phyloP scores from a whole-genome alignment of 2,329 filamentous ascomycete genomes.

The Ophiocordyceps camponoti-leonardi region DNA sequence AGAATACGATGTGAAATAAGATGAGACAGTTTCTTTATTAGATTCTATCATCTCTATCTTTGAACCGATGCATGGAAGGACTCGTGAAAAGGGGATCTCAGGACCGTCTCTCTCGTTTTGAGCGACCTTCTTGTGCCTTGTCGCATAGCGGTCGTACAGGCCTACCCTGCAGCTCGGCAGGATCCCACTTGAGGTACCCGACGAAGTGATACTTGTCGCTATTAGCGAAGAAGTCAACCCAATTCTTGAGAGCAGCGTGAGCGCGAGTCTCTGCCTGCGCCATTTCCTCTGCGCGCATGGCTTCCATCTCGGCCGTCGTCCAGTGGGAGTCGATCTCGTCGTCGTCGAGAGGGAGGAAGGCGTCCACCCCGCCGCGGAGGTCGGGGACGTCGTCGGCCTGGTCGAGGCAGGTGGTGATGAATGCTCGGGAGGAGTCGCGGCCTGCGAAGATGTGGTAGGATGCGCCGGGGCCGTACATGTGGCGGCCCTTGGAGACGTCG shows the following conservation, averaged over 20 bases:
- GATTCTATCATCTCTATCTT: too few species aligned
- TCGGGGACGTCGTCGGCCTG: conserved; percentile 65
- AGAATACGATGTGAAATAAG: too few species aligned
- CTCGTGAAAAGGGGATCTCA: neutral
- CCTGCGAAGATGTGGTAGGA: conserved; percentile 79
- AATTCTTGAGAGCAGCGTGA: conserved; percentile 53
- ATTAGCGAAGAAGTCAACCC: conserved; percentile 68
- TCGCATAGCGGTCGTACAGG: conserved; percentile 52
- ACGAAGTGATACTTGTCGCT: conserved; percentile 69
- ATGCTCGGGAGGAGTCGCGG: conserved; percentile 70
- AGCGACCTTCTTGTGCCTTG: conserved; percentile 41
- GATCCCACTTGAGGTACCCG: conserved; percentile 51
- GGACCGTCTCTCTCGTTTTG: conserved; percentile 22
- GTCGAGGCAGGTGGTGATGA: conserved; percentile 82
- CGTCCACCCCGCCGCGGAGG: conserved; percentile 70
- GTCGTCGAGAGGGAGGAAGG: conserved; percentile 55
- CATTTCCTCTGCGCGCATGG: conserved; percentile 43
- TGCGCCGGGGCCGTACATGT: conserved; percentile 68
- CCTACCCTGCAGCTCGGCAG: conserved; percentile 42
- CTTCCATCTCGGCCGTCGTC: conserved; percentile 33
- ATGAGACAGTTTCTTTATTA: too few species aligned
- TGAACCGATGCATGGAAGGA: too few species aligned
- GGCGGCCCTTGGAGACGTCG: conserved; percentile 54
- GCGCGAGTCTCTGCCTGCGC: conserved; percentile 48
- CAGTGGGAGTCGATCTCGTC: conserved; percentile 42